Base-by-base conservation (phyloP, 192 early-diverging fungal species). In the Backusella macrospora region DNA sequence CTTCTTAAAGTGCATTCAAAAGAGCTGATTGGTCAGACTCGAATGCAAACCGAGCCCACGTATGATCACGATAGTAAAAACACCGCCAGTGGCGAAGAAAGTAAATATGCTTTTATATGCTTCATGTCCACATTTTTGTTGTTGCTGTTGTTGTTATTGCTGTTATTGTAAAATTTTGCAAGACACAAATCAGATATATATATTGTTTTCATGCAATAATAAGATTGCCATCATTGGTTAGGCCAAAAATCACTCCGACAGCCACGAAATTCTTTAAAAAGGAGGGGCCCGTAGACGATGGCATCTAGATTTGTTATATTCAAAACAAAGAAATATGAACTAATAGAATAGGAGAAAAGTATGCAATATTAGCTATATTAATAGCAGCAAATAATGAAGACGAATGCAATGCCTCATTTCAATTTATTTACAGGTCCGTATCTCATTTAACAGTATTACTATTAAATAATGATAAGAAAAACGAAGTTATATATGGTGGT, bases 221-320 rank as follows among this genome's bases (percentile, higher is more conserved):
- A 10, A 43, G 10, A 43, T 43, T 6, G 18, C n/a, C 49, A 9
- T 18, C n/a, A 18, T 52, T 52, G 49, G 49, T 52, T 52, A 21
- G 49, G 7, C 2, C 18, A 52, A 52, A 18, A 52, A 18, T 7
- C 49, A 52, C 49, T 52, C 49, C 49, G 49, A 7, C 4, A 12
- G 47, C n/a, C 47, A 49, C 47, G 6, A 18, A 7, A 23, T 21
- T 18, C 6, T 18, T 18, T 18, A 52, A 52, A 49, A 49, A 49
- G 49, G 49, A 52, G n/a, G 49, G 49, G n/a, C 49, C 49, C 49
- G 18, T 52, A 52, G 49, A 52, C n/a, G 49, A 52, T 18, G 49
- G 49, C 49, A 52, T 52, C 49, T 52, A 52, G 49, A 52, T 52
- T 52, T 52, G 49, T 21, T 52, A 18, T 52, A 8, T 18, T 52